Percentiles rank a stretch among this genome's conserved stretches.
These are phyloP conservation scores for Blumeria graminis DNA, from an alignment of 2,329 filamentous ascomycete genomes.

Conservation along the genomic window DNA sequence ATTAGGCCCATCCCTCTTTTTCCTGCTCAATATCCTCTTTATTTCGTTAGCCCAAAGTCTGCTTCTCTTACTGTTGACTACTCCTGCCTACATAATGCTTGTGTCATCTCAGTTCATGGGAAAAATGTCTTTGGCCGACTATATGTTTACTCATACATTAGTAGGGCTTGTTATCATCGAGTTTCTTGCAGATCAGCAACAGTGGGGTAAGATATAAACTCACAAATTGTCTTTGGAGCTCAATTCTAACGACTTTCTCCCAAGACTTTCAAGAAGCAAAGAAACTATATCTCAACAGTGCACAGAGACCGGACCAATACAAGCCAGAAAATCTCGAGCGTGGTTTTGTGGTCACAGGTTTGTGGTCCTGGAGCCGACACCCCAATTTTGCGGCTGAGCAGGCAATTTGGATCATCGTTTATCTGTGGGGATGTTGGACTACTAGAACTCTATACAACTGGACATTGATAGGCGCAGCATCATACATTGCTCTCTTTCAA, in stretches of 20 bases:
- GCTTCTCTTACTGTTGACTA: slow-evolving; percentile 53
- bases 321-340: slow-evolving; percentile 59
- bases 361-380: slow-evolving; percentile 76
- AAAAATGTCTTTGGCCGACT: slow-evolving; percentile 27
- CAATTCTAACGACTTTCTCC: background rate
- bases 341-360: slow-evolving; percentile 61
- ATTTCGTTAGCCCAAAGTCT: slow-evolving; percentile 67
- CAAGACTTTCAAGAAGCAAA: slow-evolving; percentile 64
- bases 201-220: slow-evolving; percentile 41
- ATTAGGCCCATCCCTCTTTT: slow-evolving; percentile 39
- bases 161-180: slow-evolving; percentile 38
- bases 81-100: slow-evolving; percentile 65
- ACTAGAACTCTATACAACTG: slow-evolving; percentile 54
- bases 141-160: slow-evolving; percentile 28
- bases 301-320: slow-evolving; percentile 41
- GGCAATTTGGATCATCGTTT: slow-evolving; percentile 65
- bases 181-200: slow-evolving; percentile 71
- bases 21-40: slow-evolving; percentile 72
- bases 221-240: background rate
- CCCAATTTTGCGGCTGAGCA: slow-evolving; percentile 93
- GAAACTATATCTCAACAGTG: slow-evolving; percentile 44
- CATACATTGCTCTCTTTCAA: slow-evolving; percentile 64
- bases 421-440: slow-evolving; percentile 65
- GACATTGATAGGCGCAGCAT: slow-evolving; percentile 44
- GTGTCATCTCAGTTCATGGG: slow-evolving; percentile 41